A percentile compares a stretch with the other conserved stretches of the same genome.
phyloP scores from a whole-genome alignment of 345 rosid genomes.

The Tarenaya hassleriana region DNA sequence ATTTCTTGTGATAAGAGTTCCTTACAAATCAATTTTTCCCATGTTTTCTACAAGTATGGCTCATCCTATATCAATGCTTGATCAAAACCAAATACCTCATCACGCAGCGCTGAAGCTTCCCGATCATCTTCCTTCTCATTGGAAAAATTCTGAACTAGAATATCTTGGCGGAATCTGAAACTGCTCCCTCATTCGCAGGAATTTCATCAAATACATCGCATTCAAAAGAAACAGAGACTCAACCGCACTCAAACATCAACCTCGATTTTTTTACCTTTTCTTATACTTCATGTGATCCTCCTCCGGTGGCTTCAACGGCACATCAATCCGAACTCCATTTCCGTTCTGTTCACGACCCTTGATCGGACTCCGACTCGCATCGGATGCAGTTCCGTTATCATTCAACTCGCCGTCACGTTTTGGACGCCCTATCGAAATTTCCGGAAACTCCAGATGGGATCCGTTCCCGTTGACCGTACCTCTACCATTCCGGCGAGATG shows the following conservation, averaged over 20 bases:
- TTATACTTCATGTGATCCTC: constrained; percentile 29
- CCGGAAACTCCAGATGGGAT: constrained; percentile 39
- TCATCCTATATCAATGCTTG: neutral
- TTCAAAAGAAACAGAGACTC: constrained; percentile 8
- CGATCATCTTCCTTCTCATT: constrained; percentile 56
- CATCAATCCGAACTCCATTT: constrained; percentile 7
- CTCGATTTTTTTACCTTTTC: constrained; percentile 19
- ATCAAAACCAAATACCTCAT: constrained; percentile 52
- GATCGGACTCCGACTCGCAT: constrained; percentile 14
- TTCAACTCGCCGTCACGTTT: constrained; percentile 19
- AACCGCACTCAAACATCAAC: neutral
- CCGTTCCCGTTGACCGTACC: constrained; percentile 37
- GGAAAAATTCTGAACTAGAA: constrained; percentile 21
- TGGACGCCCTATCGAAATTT: constrained; percentile 5
- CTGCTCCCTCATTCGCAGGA: constrained; percentile 15
- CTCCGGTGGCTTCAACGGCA: constrained; percentile 20
- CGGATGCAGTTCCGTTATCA: neutral
- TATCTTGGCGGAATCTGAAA: constrained; percentile 56
- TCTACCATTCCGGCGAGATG: constrained; percentile 23
- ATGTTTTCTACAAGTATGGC: neutral
- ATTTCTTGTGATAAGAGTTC: neutral
- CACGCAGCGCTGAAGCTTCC: constrained; percentile 92
- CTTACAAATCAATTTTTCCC: neutral
- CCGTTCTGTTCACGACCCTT: constrained; percentile 12
- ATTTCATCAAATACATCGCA: constrained; percentile 18